Evolutionary conservation across 176 grass and related monocot species (phyloP), one percentile per base, ranked within the genome.

Genomic region (Alloteropsis semialata): DNA sequence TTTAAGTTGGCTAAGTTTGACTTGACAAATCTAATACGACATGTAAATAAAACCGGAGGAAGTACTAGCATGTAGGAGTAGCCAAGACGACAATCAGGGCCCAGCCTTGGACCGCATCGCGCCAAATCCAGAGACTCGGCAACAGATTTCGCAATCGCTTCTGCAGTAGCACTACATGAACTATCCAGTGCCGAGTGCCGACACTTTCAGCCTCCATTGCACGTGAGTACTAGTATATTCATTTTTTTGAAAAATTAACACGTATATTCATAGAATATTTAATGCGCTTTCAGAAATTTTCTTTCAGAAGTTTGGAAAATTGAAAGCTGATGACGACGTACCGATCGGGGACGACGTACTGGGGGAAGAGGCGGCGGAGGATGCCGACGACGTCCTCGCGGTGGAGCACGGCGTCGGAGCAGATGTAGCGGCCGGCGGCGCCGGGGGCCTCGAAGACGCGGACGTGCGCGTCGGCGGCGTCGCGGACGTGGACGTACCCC

Each of bases 401-500:
- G 79, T 93, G 91, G 48, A 97, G 81, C 76, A 87, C 89, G 72
- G 77, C 67, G 12, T 97, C 88, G 50, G 84, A 56, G 79, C 91
- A 93, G 75, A 97, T 50, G 79, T 91, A 97, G 0, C 91, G 84
- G 3, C 89, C 89, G 59, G 86, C 72, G 45, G 94, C 88, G 38
- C 17, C 48, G 9, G 85, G 85, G 11, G 68, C 72, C 84, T 97
- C 91, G 77, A 89, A 97, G 48, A 97, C 89, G 41, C 59, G 84
- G 29, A 91, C 28, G 82, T 97, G 94, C 27, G 91, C 89, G 43
- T 71, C 88, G 22, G 91, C 90, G 27, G 88, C 77, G 90, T 96
- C 94, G 22, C 87, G 86, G 51, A 93, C 94, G 86, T 96, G 82
- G 22, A 96, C 94, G 86, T 96, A 96, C 6, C 83, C 94, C 84